Conservation (phyloP, 257 asterid genomes). For the Cruciata laevipes region DNA sequence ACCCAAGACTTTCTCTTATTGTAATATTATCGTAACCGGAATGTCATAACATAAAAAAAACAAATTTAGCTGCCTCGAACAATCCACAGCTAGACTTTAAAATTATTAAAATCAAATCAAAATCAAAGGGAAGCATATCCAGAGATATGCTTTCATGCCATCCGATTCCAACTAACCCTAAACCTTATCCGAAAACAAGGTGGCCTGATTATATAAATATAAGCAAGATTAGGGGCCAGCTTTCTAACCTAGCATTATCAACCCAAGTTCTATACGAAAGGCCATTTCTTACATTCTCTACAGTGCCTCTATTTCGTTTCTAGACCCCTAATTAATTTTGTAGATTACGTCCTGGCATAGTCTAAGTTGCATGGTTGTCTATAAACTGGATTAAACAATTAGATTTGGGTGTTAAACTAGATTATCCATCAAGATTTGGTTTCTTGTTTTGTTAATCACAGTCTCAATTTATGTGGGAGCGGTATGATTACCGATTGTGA, state of each 20-base stretch:
- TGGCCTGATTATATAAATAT: neutral
- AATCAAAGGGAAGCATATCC: constrained; percentile 1
- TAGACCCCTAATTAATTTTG: neutral
- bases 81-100: neutral
- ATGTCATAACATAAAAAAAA: too few relatives aligned
- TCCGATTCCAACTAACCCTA: neutral
- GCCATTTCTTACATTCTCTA: constrained; percentile 6
- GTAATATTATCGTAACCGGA: too few relatives aligned
- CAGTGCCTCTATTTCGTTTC: neutral
- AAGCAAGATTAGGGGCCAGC: constrained; percentile 4
- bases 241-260: constrained; percentile 5
- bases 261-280: constrained; percentile 15
- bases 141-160: neutral
- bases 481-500: neutral
- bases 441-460: neutral
- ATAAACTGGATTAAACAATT: neutral
- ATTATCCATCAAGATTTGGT: constrained; percentile 5
- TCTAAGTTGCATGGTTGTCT: neutral
- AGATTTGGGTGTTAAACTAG: neutral
- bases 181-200: constrained; percentile 7
- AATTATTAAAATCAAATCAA: too few relatives aligned
- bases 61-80: neutral
- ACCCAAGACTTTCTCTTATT: too few relatives aligned
- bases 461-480: neutral
- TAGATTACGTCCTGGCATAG: neutral